Conservation (phyloP, 2,329 filamentous ascomycete species). For the Aspergillus sp. region DNA sequence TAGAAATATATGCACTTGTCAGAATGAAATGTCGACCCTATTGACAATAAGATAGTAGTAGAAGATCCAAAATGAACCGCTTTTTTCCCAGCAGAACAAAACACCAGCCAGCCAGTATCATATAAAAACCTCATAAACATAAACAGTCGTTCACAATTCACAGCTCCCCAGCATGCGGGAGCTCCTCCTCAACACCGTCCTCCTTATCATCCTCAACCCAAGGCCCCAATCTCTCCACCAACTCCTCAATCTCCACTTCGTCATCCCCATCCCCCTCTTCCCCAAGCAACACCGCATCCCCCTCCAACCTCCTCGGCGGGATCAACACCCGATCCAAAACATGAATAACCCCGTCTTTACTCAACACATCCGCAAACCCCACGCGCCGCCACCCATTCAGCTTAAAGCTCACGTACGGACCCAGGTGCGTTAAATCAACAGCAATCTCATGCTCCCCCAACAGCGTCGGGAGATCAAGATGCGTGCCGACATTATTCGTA, state of each 20-base stretch:
- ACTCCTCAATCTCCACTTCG: conserved; percentile 20
- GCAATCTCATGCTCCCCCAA: conserved; percentile 65
- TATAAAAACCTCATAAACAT: neutral
- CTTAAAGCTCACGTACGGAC: conserved; percentile 68
- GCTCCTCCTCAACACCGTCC: neutral
- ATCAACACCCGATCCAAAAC: conserved; percentile 72
- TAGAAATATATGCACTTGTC: conserved; percentile 6
- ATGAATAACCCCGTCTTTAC: conserved; percentile 79
- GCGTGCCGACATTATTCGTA: conserved; percentile 7
- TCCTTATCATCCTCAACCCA: conserved; percentile 14
- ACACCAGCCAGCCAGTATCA: too few species aligned
- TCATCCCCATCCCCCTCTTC: conserved; percentile 12
- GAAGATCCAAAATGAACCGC: neutral
- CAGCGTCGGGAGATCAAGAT: conserved; percentile 68
- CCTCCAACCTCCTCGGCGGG: conserved; percentile 59
- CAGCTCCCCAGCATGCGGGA: conserved; percentile 1
- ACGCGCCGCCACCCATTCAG: conserved; percentile 73
- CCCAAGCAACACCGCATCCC: neutral
- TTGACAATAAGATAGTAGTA: neutral
- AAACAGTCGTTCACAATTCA: neutral
- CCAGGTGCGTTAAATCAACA: conserved; percentile 69
- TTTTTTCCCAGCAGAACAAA: too few species aligned
- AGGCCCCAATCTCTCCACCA: conserved; percentile 20
- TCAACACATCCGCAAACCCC: conserved; percentile 67
- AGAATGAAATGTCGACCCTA: neutral